A percentile compares a stretch with the other conserved stretches of the same genome.
Conservation (phyloP, 306 rosid genomes). For the Pyrus pyrifolia region DNA sequence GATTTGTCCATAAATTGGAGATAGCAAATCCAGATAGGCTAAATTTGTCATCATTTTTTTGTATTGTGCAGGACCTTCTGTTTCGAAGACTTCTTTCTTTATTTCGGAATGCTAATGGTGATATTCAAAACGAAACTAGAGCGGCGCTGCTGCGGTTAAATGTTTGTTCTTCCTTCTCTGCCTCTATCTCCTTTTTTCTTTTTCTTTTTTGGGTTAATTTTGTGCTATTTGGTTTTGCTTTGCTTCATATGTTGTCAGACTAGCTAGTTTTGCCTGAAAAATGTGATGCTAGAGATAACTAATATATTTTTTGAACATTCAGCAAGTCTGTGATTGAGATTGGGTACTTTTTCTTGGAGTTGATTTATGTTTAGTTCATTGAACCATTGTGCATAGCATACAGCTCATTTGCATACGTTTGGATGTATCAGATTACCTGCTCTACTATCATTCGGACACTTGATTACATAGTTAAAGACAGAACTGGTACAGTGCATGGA, state of each 20-base stretch:
- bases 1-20: not conserved
- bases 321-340: not conserved
- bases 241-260: not conserved
- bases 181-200: not conserved
- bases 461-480: slow-evolving; percentile 35
- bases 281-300: not conserved
- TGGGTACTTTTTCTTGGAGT: not conserved
- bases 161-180: slow-evolving; percentile 39
- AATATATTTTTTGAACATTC: not conserved
- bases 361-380: not conserved
- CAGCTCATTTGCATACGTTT: slow-evolving; percentile 14
- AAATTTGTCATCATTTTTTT: slow-evolving; percentile 11
- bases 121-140: slow-evolving; percentile 55
- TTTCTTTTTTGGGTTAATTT: not conserved
- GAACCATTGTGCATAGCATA: slow-evolving; percentile 14
- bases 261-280: not conserved
- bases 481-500: slow-evolving; percentile 25
- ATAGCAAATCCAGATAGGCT: not conserved
- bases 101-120: slow-evolving; percentile 50
- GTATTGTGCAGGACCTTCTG: slow-evolving; percentile 51
- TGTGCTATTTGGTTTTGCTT: not conserved
- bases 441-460: slow-evolving; percentile 45
- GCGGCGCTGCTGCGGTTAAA: slow-evolving; percentile 57
- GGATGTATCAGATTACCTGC: slow-evolving; percentile 52
- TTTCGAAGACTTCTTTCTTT: slow-evolving; percentile 54